These are phyloP conservation scores for Closterium sp. DNA, from an alignment of 139 green algal species.

Conservation along the genomic window DNA sequence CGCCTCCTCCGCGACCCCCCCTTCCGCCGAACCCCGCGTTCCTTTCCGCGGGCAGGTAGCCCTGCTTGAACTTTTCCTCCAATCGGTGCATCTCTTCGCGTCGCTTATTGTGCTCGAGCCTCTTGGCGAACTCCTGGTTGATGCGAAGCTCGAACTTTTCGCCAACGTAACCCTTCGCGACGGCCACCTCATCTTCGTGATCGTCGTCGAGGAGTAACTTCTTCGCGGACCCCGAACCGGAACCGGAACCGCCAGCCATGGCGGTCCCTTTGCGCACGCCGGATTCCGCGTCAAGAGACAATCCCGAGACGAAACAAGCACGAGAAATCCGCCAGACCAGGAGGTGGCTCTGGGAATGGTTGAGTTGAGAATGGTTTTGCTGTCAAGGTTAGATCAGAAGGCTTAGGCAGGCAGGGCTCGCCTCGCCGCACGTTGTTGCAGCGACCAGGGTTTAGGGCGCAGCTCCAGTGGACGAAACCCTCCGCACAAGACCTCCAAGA, in stretches of 20 bases:
- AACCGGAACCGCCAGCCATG: background rate
- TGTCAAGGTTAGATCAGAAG: background rate
- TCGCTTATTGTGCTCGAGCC: conserved; percentile 55
- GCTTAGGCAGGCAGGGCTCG: no score
- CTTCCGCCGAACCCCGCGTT: background rate
- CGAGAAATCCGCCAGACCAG: background rate
- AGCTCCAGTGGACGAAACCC: no score
- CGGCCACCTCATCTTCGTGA: conserved; percentile 4
- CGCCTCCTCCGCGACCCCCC: no score
- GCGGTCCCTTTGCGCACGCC: background rate
- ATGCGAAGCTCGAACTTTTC: conserved; percentile 24
- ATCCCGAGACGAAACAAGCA: background rate
- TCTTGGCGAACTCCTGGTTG: conserved; percentile 47
- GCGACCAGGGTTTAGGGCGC: background rate
- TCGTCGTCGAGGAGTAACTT: background rate
- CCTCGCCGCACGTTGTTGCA: no score
- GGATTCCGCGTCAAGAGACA: no score
- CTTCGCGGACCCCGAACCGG: background rate
- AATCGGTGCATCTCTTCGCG: conserved; percentile 52
- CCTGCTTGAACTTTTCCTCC: conserved; percentile 25
- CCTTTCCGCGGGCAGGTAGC: background rate
- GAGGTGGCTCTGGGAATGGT: background rate
- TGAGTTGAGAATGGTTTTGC: background rate
- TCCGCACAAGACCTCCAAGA: no score
- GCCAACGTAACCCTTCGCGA: conserved; percentile 1